Evolutionary conservation across 2,329 filamentous ascomycete species (phyloP).

Genomic region (Phyllosticta citrichinensis): DNA sequence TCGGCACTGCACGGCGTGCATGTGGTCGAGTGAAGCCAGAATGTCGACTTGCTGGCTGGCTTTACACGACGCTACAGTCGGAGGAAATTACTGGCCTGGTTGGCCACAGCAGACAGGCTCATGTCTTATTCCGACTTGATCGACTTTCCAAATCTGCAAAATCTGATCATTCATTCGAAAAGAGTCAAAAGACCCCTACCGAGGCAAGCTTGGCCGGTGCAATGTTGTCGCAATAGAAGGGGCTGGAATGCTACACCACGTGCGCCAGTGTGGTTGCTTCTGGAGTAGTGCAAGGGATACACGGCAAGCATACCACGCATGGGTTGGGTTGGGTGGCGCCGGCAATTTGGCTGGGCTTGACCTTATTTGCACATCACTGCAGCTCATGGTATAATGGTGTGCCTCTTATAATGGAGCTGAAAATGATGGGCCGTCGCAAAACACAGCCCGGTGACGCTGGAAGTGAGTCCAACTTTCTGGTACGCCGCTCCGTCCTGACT

Average conservation of each 20-base stretch:
- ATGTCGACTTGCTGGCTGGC: too few relatives aligned
- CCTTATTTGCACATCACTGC: background rate
- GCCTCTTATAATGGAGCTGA: background rate
- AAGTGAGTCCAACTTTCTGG: background rate
- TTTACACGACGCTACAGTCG: too few relatives aligned
- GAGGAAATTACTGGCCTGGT: too few relatives aligned
- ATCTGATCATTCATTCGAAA: too few relatives aligned
- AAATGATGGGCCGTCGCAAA: background rate
- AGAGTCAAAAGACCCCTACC: background rate
- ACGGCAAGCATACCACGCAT: background rate
- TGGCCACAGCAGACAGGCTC: too few relatives aligned
- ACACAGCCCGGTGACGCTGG: background rate
- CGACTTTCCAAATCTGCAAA: too few relatives aligned
- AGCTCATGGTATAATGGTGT: background rate
- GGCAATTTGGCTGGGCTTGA: background rate
- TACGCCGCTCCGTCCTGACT: background rate
- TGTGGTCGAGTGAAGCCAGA: too few relatives aligned
- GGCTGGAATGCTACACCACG: background rate
- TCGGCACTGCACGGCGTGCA: too few relatives aligned
- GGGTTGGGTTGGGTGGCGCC: background rate
- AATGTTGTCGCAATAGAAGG: background rate
- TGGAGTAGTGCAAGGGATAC: background rate
- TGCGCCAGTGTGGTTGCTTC: background rate
- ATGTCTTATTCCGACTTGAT: too few relatives aligned
- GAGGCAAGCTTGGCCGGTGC: background rate